A percentile compares a stretch with the other conserved stretches of the same genome.
Conservation (phyloP, 169 alveolate species). For the Eimeria acervulina region DNA sequence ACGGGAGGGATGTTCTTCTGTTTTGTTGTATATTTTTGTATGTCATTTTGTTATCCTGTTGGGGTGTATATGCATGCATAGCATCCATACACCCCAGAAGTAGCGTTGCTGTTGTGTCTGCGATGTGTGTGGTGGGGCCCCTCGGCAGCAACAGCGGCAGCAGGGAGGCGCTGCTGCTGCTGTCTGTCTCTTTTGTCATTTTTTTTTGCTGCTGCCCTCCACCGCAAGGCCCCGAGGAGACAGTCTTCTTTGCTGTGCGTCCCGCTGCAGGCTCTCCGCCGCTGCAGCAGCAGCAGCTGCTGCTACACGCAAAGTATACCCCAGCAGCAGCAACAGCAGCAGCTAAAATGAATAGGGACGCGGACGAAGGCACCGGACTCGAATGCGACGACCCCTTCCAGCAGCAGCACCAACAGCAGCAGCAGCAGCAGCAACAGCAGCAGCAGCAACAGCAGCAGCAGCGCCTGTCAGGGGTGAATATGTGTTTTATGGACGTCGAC, state of each 20-base stretch:
- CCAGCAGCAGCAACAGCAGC: constrained; percentile 50
- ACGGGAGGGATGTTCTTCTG: not conserved
- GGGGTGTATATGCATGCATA: not conserved
- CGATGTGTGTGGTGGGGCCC: not conserved
- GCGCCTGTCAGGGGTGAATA: not conserved
- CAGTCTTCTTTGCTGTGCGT: constrained; percentile 28
- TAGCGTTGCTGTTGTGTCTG: not conserved
- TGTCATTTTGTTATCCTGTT: not conserved
- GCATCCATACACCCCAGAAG: no score
- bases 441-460: not conserved
- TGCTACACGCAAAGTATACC: not conserved
- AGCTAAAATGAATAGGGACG: not conserved
- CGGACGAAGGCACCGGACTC: not conserved
- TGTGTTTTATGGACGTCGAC: constrained; percentile 8
- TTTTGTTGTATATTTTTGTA: not conserved
- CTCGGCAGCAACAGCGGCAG: not conserved
- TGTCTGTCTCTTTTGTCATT: not conserved
- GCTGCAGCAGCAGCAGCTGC: constrained; percentile 25
- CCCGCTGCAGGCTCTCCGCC: constrained; percentile 9
- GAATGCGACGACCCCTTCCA: not conserved
- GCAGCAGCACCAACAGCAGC: constrained; percentile 54
- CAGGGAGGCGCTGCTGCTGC: not conserved
- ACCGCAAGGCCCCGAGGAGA: not conserved
- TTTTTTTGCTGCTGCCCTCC: not conserved
- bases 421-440: constrained; percentile 48